A percentile compares a stretch with the other conserved stretches of the same genome.
phyloP scores from a whole-genome alignment of 164 flowering plant genomes.

The Liquidambar formosana region DNA sequence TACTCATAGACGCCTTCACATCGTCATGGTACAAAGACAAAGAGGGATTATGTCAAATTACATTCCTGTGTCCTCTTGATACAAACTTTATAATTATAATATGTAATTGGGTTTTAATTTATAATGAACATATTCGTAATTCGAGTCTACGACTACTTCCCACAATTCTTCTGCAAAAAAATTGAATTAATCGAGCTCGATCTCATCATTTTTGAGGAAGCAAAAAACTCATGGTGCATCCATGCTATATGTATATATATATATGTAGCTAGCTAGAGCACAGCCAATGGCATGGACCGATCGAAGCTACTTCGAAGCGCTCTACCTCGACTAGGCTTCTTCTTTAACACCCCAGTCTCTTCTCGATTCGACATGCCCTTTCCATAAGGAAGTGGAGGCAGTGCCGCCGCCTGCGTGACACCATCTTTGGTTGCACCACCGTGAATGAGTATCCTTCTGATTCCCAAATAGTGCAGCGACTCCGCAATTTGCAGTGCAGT shows the following conservation, averaged over 20 bases:
- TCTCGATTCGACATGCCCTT: conserved; percentile 1
- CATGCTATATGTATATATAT: too few relatives aligned
- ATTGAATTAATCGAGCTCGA: neutral
- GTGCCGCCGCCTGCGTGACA: neutral
- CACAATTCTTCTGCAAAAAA: neutral
- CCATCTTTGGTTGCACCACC: conserved; percentile 49
- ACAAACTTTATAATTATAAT: too few relatives aligned
- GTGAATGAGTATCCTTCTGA: conserved; percentile 42
- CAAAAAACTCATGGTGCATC: neutral
- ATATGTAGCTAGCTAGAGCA: conserved; percentile 20
- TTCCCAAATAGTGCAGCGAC: conserved; percentile 54
- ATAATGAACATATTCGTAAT: neutral
- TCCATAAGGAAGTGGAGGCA: neutral
- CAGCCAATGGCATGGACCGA: conserved; percentile 37
- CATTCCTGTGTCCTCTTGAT: too few relatives aligned
- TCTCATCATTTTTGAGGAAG: conserved; percentile 1
- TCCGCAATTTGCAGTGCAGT: conserved; percentile 60
- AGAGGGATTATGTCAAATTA: too few relatives aligned
- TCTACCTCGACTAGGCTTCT: conserved; percentile 23
- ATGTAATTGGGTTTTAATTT: too few relatives aligned
- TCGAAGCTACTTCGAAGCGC: conserved; percentile 29
- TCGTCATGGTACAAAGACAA: too few relatives aligned
- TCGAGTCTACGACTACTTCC: neutral
- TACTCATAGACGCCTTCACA: too few relatives aligned
- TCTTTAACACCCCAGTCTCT: conserved; percentile 16